These are phyloP conservation scores for Lantana camara DNA, from an alignment of 257 asterid genomes.

Conservation along the genomic window DNA sequence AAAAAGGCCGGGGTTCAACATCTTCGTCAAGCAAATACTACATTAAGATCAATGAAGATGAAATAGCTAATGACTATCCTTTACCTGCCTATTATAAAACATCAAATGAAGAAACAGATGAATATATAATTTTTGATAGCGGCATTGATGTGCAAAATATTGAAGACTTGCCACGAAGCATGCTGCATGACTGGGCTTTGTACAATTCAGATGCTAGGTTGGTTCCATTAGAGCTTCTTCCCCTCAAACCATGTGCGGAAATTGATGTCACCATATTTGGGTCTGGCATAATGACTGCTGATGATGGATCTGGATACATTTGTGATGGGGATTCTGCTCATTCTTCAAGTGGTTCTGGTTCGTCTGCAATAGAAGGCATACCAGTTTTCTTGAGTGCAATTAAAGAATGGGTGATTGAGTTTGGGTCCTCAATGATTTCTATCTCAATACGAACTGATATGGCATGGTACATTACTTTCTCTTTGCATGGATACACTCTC, in stretches of 20 bases:
- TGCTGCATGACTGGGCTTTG: constrained; percentile 92
- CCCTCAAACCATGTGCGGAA: constrained; percentile 87
- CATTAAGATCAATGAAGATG: constrained; percentile 94
- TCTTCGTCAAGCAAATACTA: constrained; percentile 63
- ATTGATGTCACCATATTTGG: constrained; percentile 90
- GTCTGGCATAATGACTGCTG: constrained; percentile 80
- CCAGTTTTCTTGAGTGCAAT: constrained; percentile 84
- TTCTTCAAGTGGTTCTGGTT: constrained; percentile 57
- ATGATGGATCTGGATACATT: constrained; percentile 90
- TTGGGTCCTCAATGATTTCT: constrained; percentile 80
- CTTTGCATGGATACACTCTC: neutral
- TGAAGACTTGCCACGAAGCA: constrained; percentile 76
- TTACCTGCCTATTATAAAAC: constrained; percentile 87
- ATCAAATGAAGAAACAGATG: constrained; percentile 75
- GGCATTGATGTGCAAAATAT: constrained; percentile 51
- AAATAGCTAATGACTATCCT: constrained; percentile 94
- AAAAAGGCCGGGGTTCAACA: constrained; percentile 52
- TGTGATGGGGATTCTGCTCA: constrained; percentile 63
- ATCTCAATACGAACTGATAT: constrained; percentile 85
- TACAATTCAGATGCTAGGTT: constrained; percentile 92
- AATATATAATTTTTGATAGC: constrained; percentile 76
- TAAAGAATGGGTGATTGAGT: constrained; percentile 96
- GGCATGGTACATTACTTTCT: constrained; percentile 69
- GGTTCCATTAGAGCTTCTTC: constrained; percentile 90
- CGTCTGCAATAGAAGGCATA: constrained; percentile 66